A percentile compares a stretch with the other conserved stretches of the same genome.
phyloP scores from a whole-genome alignment of 208 protist genomes.

The Acanthamoeba castellanii region DNA sequence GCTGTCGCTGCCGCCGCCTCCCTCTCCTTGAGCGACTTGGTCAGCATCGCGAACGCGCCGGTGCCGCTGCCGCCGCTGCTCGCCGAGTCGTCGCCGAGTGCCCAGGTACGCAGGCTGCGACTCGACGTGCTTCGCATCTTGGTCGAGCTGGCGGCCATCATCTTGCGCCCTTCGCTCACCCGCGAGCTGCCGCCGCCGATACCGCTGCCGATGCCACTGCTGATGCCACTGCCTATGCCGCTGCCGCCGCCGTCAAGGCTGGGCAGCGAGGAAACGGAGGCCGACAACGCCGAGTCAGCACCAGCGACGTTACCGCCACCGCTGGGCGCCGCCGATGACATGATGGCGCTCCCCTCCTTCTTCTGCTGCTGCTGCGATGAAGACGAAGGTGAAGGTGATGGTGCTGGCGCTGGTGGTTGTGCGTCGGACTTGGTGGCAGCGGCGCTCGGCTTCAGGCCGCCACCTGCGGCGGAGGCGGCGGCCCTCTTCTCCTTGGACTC shows the following conservation, averaged over 20 bases:
- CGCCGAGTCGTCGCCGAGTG: background rate
- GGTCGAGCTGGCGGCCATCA: background rate
- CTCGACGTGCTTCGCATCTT: conserved; percentile 31
- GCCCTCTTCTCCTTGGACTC: background rate
- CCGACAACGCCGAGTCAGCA: too few species aligned
- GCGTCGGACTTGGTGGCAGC: background rate
- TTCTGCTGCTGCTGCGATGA: background rate
- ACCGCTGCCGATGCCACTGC: too few species aligned
- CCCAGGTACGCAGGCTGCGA: conserved; percentile 27
- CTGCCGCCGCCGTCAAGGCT: too few species aligned
- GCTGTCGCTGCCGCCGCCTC: background rate
- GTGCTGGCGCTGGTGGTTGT: background rate
- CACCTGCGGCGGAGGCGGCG: background rate
- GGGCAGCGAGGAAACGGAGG: too few species aligned
- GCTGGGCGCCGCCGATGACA: too few species aligned
- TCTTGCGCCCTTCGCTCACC: conserved; percentile 41
- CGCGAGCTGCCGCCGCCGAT: too few species aligned
- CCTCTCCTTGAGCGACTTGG: too few species aligned
- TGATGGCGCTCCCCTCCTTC: too few species aligned
- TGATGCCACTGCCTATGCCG: too few species aligned
- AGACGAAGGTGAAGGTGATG: background rate
- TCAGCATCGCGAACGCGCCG: background rate
- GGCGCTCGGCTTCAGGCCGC: background rate
- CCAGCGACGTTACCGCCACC: too few species aligned
- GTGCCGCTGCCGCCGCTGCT: background rate